phyloP scores from a whole-genome alignment of 345 rosid species.

The Rhodamnia argentea region DNA sequence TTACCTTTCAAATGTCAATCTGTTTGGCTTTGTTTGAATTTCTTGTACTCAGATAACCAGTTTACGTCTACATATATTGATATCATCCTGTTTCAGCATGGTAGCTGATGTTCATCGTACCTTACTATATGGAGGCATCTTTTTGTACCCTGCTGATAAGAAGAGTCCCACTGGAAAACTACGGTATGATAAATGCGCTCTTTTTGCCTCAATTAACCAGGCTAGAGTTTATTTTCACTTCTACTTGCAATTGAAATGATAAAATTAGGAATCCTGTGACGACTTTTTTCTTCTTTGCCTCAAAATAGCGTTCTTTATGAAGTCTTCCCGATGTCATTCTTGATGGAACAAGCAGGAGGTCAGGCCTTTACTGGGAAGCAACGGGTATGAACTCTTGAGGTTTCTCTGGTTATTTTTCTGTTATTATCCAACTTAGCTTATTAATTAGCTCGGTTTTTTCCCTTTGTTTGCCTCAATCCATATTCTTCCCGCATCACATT shows the following conservation, averaged over 20 bases:
- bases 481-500: background rate
- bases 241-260: background rate
- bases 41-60: background rate
- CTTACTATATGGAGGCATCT: slow-evolving; percentile 87
- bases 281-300: background rate
- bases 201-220: background rate
- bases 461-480: background rate
- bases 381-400: slow-evolving; percentile 36
- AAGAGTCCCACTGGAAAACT: slow-evolving; percentile 89
- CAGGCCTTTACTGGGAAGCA: slow-evolving; percentile 84
- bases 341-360: slow-evolving; percentile 98
- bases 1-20: background rate
- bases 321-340: slow-evolving; percentile 95
- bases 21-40: background rate
- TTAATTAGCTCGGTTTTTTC: background rate
- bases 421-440: background rate
- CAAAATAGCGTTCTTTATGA: slow-evolving; percentile 70
- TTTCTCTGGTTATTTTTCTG: background rate
- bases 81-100: slow-evolving; percentile 46
- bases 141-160: slow-evolving; percentile 95
- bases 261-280: background rate
- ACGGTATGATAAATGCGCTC: slow-evolving; percentile 41
- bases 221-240: background rate
- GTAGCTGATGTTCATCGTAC: slow-evolving; percentile 99
- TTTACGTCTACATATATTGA: background rate